Conservation (phyloP, 2,329 filamentous ascomycete species). For the Helotiales sp. region DNA sequence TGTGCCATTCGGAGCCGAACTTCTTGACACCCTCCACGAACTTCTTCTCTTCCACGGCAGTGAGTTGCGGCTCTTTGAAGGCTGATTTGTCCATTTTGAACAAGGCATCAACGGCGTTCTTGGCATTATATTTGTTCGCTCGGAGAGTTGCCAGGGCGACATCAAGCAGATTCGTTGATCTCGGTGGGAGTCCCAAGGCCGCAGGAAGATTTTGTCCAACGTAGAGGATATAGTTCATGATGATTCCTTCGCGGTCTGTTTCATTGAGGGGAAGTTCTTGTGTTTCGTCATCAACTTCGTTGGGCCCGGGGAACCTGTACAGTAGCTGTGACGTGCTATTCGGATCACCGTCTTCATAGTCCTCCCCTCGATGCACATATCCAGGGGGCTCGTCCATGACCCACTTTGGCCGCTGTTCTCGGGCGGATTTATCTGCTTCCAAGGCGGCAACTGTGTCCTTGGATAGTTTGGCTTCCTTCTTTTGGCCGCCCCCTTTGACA, state of each 20-base stretch:
- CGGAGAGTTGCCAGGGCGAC: constrained; percentile 76
- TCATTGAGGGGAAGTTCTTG: constrained; percentile 33
- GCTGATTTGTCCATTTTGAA: constrained; percentile 66
- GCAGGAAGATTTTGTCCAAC: constrained; percentile 64
- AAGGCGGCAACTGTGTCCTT: constrained; percentile 79
- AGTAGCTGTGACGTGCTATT: constrained; percentile 72
- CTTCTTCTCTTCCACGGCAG: constrained; percentile 75
- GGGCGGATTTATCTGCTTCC: constrained; percentile 78
- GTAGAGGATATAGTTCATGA: constrained; percentile 79
- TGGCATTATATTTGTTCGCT: constrained; percentile 67
- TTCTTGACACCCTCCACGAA: constrained; percentile 92
- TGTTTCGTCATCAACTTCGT: constrained; percentile 36
- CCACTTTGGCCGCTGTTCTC: constrained; percentile 87
- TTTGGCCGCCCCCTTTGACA: constrained; percentile 59
- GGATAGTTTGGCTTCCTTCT: constrained; percentile 73
- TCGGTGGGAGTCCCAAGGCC: constrained; percentile 67
- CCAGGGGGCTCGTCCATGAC: constrained; percentile 87
- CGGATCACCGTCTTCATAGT: constrained; percentile 67
- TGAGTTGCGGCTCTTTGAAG: constrained; percentile 83
- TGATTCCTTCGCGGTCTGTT: constrained; percentile 45
- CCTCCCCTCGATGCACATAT: constrained; percentile 82
- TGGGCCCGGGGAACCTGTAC: constrained; percentile 71
- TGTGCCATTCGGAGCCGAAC: constrained; percentile 85
- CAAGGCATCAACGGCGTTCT: constrained; percentile 70
- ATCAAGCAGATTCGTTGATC: constrained; percentile 85